A percentile compares a stretch with the other conserved stretches of the same genome.
phyloP scores from a whole-genome alignment of 2,329 filamentous ascomycete genomes.

The Fusarium newnesense region DNA sequence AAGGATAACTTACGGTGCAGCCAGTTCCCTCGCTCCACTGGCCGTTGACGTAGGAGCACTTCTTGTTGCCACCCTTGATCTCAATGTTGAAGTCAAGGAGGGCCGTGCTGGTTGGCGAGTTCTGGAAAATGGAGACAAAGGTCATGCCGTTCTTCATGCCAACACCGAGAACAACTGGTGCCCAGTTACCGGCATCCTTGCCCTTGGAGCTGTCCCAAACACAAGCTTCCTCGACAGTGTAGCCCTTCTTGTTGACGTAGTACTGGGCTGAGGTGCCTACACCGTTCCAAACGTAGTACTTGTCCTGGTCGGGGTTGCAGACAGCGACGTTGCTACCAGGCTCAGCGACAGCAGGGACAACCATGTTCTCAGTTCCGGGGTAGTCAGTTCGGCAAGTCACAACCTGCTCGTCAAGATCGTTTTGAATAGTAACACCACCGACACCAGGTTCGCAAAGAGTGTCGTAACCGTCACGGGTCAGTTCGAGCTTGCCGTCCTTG shows the following conservation, averaged over 20 bases:
- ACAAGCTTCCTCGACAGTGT: conserved; percentile 75
- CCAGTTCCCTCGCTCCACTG: conserved; percentile 70
- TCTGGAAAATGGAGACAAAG: conserved; percentile 87
- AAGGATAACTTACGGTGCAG: conserved; percentile 78
- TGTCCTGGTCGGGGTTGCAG: conserved; percentile 77
- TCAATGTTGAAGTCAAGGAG: conserved; percentile 82
- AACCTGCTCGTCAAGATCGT: conserved; percentile 74
- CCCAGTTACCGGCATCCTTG: conserved; percentile 80
- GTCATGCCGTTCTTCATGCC: conserved; percentile 74
- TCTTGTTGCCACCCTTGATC: conserved; percentile 72
- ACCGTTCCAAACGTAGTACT: conserved; percentile 83
- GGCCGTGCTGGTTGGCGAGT: conserved; percentile 77
- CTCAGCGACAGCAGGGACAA: conserved; percentile 74
- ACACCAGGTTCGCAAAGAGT: conserved; percentile 81
- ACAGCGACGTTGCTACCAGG: conserved; percentile 71
- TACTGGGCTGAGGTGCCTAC: conserved; percentile 89
- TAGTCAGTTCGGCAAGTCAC: conserved; percentile 96
- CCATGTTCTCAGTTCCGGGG: conserved; percentile 90
- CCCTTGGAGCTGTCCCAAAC: conserved; percentile 70
- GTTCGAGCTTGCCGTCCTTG: conserved; percentile 74
- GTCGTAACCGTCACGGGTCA: conserved; percentile 74
- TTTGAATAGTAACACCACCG: conserved; percentile 77
- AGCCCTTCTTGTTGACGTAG: conserved; percentile 90
- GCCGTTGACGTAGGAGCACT: conserved; percentile 75
- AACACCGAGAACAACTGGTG: conserved; percentile 86